Conservation (phyloP, 2,329 filamentous ascomycete species). For the Alternaria burnsii region DNA sequence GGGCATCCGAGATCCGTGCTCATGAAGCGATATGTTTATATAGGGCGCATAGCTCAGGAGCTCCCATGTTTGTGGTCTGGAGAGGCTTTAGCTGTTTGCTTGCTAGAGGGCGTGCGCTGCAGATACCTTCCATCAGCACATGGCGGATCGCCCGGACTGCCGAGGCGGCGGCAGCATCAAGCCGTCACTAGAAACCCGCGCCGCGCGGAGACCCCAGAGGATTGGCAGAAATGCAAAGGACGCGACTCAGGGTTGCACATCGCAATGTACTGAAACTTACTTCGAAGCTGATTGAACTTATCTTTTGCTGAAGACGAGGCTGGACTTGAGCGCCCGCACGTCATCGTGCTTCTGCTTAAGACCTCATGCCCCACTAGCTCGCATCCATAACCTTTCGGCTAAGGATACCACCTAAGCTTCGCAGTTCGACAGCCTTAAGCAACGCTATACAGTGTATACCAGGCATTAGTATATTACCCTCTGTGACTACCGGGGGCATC, state of each 20-base stretch:
- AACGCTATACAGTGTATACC: not conserved
- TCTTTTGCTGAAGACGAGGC: not conserved
- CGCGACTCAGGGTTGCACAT: not conserved
- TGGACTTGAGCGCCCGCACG: not conserved
- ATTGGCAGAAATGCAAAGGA: not conserved
- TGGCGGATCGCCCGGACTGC: not conserved
- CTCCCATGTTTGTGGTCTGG: not conserved
- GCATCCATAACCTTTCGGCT: not conserved
- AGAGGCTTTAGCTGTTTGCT: not conserved
- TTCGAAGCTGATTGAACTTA: not conserved
- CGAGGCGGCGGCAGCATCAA: constrained; percentile 2
- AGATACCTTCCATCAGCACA: not conserved
- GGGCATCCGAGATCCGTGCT: constrained; percentile 1
- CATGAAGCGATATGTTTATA: not conserved
- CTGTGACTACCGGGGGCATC: not conserved
- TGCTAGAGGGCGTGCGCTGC: not conserved
- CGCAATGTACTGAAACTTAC: not conserved
- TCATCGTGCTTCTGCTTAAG: not conserved
- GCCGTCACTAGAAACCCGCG: not conserved
- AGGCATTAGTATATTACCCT: not conserved
- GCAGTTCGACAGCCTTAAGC: not conserved
- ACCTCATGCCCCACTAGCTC: not conserved
- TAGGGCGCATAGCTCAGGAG: not conserved
- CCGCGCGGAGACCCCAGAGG: not conserved
- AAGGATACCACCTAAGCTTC: not conserved